Evolutionary conservation across 2,329 filamentous ascomycete genomes (phyloP).

Genomic region (Epichloe aotearoae): DNA sequence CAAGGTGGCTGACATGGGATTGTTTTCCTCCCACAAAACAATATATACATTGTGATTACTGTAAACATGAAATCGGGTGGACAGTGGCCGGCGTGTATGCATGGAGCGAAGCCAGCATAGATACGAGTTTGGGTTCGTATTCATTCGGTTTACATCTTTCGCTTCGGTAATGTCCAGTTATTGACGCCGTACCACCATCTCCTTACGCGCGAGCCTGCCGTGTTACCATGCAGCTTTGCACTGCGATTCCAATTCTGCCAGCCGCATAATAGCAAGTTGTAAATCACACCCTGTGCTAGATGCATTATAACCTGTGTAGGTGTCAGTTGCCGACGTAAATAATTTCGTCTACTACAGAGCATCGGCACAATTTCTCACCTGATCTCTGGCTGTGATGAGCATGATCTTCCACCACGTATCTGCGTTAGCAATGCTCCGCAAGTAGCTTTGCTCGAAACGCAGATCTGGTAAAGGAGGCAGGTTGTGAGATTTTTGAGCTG

Average conservation of each 20-base stretch:
- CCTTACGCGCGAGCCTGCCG: conserved; percentile 61
- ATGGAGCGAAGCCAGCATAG: neutral
- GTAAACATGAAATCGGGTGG: neutral
- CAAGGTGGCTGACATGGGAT: neutral
- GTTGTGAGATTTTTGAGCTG: conserved; percentile 31
- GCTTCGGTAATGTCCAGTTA: conserved; percentile 65
- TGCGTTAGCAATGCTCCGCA: conserved; percentile 72
- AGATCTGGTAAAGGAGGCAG: conserved; percentile 69
- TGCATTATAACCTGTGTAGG: conserved; percentile 61
- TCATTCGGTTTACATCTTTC: conserved; percentile 17
- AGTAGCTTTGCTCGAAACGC: conserved; percentile 95
- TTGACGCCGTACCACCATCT: conserved; percentile 96
- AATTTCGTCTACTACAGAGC: neutral
- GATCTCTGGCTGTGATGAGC: conserved; percentile 79
- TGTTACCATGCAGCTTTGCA: conserved; percentile 62
- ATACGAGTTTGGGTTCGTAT: neutral
- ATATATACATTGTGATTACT: neutral
- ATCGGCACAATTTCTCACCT: conserved; percentile 39
- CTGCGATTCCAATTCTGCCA: conserved; percentile 85
- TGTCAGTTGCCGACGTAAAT: neutral
- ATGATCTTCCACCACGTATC: conserved; percentile 67
- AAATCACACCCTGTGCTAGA: conserved; percentile 75
- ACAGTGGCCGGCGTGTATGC: neutral
- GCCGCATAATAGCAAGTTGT: conserved; percentile 70
- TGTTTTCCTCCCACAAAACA: neutral